Conservation (phyloP, 2,329 filamentous ascomycete genomes). For the Torrubiellomyces zombiae region DNA sequence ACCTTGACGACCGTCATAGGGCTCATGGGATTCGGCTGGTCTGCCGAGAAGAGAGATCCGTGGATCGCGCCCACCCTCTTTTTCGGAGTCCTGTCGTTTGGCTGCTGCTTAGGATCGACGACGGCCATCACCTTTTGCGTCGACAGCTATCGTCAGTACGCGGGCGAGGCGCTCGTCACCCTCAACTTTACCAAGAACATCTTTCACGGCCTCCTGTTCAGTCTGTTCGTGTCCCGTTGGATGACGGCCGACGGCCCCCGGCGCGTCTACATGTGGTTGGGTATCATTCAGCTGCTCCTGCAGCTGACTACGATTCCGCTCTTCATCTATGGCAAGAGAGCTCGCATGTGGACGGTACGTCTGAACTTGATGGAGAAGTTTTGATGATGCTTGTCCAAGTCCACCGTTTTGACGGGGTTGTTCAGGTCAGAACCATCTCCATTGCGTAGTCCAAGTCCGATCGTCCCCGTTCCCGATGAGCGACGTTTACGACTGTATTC, state of each 20-base stretch:
- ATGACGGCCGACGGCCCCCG: constrained; percentile 58
- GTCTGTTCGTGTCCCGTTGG: constrained; percentile 79
- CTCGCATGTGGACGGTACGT: constrained; percentile 84
- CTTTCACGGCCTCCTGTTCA: constrained; percentile 77
- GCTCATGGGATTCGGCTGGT: constrained; percentile 96
- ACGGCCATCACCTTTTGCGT: constrained; percentile 90
- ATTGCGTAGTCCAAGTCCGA: too few relatives aligned
- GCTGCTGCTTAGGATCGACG: constrained; percentile 76
- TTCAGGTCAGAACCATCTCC: too few relatives aligned
- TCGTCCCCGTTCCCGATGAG: too few relatives aligned
- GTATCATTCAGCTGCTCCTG: constrained; percentile 66
- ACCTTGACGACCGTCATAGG: constrained; percentile 64
- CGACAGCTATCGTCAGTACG: constrained; percentile 84
- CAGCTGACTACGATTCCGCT: constrained; percentile 69
- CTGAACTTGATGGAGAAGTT: constrained; percentile 75
- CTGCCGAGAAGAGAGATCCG: constrained; percentile 50
- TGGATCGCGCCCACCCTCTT: constrained; percentile 93
- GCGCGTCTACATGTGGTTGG: constrained; percentile 65
- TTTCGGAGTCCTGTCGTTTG: constrained; percentile 84
- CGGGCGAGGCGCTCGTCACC: constrained; percentile 84
- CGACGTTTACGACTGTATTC: too few relatives aligned
- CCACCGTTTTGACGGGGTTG: too few relatives aligned
- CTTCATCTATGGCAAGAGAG: constrained; percentile 85
- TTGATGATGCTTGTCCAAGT: too few relatives aligned
- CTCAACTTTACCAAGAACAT: constrained; percentile 92